Evolutionary conservation across 148 eudicot species (phyloP).

Genomic region (Nyssa sinensis): DNA sequence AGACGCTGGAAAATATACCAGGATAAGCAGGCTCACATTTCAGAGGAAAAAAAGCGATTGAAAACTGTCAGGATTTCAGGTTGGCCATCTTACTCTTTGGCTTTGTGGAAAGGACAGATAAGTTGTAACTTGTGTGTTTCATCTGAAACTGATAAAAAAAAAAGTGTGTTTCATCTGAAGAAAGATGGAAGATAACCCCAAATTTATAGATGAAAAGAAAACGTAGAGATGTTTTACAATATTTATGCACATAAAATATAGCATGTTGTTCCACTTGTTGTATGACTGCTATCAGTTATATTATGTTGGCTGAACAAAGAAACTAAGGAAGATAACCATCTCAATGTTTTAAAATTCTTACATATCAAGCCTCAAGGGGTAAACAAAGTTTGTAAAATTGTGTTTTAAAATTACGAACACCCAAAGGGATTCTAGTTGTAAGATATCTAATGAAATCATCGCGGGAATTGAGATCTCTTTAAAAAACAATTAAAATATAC

Average conservation of each 20-base stretch:
- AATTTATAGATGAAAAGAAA: slow-evolving; percentile 1
- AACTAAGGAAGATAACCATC: background rate
- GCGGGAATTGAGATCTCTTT: too few species aligned
- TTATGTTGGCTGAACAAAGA: background rate
- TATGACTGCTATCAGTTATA: background rate
- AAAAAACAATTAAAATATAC: too few species aligned
- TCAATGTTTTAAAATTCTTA: background rate
- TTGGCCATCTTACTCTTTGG: slow-evolving; percentile 23
- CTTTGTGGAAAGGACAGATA: background rate
- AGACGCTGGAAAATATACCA: slow-evolving; percentile 82
- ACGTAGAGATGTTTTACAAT: too few species aligned
- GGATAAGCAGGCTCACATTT: slow-evolving; percentile 79
- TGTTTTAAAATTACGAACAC: background rate
- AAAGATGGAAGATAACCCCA: background rate
- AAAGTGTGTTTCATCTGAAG: background rate
- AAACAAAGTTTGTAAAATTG: background rate
- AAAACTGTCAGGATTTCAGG: slow-evolving; percentile 74
- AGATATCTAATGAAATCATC: too few species aligned
- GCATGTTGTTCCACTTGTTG: background rate
- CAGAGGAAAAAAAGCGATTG: slow-evolving; percentile 84
- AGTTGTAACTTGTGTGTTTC: too few species aligned
- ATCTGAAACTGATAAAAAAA: too few species aligned
- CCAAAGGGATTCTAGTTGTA: too few species aligned
- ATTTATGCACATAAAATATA: background rate
- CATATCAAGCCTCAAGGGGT: too few species aligned